Evolutionary conservation across 2,329 filamentous ascomycete species (phyloP).

Genomic region (Verticillium klebahnii): DNA sequence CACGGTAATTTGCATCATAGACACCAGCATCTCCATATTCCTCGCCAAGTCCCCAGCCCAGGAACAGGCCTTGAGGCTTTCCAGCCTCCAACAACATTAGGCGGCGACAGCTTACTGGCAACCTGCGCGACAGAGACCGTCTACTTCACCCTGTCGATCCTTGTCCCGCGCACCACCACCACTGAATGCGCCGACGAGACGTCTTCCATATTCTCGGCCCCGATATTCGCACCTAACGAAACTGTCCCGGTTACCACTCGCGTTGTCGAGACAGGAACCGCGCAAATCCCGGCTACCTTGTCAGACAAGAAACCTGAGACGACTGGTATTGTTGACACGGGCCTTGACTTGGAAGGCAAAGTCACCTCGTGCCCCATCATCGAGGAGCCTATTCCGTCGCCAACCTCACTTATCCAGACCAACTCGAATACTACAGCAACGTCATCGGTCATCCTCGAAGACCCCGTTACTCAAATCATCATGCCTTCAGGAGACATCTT

Average conservation of each 20-base stretch:
- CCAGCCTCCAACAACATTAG: background rate
- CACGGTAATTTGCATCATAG: background rate
- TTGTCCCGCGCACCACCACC: background rate
- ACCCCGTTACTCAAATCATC: background rate
- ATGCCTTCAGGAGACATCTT: conserved; percentile 47
- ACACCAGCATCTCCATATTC: background rate
- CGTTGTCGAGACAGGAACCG: conserved; percentile 18
- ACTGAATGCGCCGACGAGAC: background rate
- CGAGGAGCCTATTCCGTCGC: conserved; percentile 28
- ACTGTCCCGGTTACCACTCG: conserved; percentile 20
- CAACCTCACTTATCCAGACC: conserved; percentile 25
- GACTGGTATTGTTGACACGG: conserved; percentile 21
- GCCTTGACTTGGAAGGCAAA: conserved; percentile 13
- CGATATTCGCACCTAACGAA: conserved; percentile 4
- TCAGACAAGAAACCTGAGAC: conserved; percentile 24
- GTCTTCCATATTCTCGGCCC: background rate
- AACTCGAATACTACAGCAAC: background rate
- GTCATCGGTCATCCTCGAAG: background rate
- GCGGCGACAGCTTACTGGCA: background rate
- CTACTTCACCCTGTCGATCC: background rate
- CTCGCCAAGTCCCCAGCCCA: background rate
- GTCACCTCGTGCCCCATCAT: conserved; percentile 18
- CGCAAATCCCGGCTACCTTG: conserved; percentile 22
- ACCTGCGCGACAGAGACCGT: background rate
- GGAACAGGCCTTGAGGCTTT: background rate